Conservation (phyloP, 1,139 yeast genomes). For the Candida mesenterica region DNA sequence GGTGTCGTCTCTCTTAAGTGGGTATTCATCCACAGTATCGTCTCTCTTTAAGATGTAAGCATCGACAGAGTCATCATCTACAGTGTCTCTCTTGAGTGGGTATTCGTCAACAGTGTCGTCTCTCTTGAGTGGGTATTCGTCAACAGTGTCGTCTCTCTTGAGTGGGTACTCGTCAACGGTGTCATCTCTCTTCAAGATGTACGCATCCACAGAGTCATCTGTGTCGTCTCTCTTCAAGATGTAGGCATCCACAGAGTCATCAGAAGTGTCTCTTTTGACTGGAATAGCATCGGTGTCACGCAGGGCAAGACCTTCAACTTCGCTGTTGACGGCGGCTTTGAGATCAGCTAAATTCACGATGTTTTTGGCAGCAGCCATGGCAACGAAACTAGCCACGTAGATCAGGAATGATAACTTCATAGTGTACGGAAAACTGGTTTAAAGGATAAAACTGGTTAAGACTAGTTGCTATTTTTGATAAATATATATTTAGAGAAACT, state of each 20-base stretch:
- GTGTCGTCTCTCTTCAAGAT: neutral
- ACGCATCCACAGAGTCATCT: too few species aligned
- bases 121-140: constrained; percentile 14
- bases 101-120: neutral
- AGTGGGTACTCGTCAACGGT: neutral
- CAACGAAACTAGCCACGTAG: constrained; percentile 2
- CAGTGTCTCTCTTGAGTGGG: constrained; percentile 6
- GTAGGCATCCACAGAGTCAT: neutral
- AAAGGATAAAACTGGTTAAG: too few species aligned
- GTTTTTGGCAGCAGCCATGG: constrained; percentile 11
- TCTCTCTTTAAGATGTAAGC: neutral
- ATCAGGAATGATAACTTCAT: constrained; percentile 3
- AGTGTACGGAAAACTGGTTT: neutral
- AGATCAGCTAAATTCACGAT: constrained; percentile 11
- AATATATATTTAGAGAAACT: too few species aligned
- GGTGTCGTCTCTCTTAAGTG: constrained; percentile 14
- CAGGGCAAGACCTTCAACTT: constrained; percentile 3
- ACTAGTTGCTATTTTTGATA: too few species aligned
- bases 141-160: constrained; percentile 9
- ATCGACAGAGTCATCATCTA: constrained; percentile 8
- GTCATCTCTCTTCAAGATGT: neutral
- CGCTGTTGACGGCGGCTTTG: constrained; percentile 6
- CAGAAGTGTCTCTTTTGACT: constrained; percentile 17
- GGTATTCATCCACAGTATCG: constrained; percentile 8
- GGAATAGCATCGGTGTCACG: constrained; percentile 13